Evolutionary conservation across 306 rosid species (phyloP).

Genomic region (Oxytropis ochrocephala): DNA sequence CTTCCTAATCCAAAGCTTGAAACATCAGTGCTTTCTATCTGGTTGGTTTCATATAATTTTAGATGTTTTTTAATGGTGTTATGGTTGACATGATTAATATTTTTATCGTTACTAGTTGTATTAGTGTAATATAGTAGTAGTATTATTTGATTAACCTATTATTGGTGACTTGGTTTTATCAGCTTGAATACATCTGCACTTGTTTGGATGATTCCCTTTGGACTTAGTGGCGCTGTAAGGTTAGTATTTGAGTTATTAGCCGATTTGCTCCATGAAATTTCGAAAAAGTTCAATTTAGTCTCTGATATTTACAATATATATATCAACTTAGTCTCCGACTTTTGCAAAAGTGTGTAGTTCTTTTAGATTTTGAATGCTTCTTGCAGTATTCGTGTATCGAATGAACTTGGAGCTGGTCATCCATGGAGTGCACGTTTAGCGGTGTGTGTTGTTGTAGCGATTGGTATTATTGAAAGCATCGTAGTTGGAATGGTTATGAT

Average conservation of each 20-base stretch:
- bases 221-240: neutral
- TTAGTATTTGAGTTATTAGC: neutral
- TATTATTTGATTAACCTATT: neutral
- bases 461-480: constrained; percentile 7
- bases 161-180: neutral
- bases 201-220: neutral
- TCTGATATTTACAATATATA: too few relatives aligned
- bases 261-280: too few relatives aligned
- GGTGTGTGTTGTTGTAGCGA: constrained; percentile 11
- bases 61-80: too few relatives aligned
- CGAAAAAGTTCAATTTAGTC: too few relatives aligned
- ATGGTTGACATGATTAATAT: too few relatives aligned
- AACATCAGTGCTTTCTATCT: neutral
- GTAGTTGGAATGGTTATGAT: constrained; percentile 37
- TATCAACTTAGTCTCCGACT: too few relatives aligned
- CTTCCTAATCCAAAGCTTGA: neutral
- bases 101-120: too few relatives aligned
- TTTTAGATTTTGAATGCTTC: neutral
- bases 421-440: constrained; percentile 20
- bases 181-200: neutral
- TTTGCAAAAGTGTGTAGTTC: neutral
- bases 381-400: constrained; percentile 39
- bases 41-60: neutral
- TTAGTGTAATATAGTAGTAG: too few relatives aligned
- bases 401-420: constrained; percentile 28